These are phyloP conservation scores for Zangia roseola DNA, from an alignment of 768 basidiomycete genomes.

Conservation along the genomic window DNA sequence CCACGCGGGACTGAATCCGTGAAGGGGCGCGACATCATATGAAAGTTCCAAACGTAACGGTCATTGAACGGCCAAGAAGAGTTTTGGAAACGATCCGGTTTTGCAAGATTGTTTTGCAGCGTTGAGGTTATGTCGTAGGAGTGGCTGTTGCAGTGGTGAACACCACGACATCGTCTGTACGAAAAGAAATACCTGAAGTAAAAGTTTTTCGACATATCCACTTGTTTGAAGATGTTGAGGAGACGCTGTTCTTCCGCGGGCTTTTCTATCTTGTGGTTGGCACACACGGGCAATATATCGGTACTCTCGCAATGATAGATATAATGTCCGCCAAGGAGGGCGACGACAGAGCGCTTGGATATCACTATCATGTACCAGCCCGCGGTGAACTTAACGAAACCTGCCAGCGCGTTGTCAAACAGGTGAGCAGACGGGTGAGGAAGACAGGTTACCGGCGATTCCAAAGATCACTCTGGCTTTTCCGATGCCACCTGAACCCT, in stretches of 20 bases:
- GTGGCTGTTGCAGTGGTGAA: conserved; percentile 51
- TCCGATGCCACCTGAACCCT: conserved; percentile 80
- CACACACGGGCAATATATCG: conserved; percentile 74
- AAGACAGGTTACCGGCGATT: conserved; percentile 58
- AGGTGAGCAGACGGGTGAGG: too few relatives aligned
- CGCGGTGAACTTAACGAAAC: conserved; percentile 91
- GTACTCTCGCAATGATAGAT: conserved; percentile 95
- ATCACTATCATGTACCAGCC: conserved; percentile 96
- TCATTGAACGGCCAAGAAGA: conserved; percentile 75
- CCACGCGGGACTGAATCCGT: conserved; percentile 38
- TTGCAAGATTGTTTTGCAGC: conserved; percentile 85
- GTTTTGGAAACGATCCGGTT: conserved; percentile 41
- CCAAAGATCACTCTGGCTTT: conserved; percentile 80
- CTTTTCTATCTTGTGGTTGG: conserved; percentile 82
- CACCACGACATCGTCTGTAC: neutral
- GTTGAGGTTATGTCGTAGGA: conserved; percentile 98
- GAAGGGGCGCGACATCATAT: conserved; percentile 76
- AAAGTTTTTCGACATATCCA: conserved; percentile 98
- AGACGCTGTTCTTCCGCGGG: conserved; percentile 86
- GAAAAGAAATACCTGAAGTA: conserved; percentile 76
- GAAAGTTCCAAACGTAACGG: conserved; percentile 93
- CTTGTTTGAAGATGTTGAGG: conserved; percentile 90
- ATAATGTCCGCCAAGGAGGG: conserved; percentile 92
- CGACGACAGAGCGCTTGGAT: conserved; percentile 87
- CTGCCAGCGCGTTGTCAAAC: conserved; percentile 28